Base-by-base conservation (phyloP, 345 rosid genomes). In the Citrus glauca region DNA sequence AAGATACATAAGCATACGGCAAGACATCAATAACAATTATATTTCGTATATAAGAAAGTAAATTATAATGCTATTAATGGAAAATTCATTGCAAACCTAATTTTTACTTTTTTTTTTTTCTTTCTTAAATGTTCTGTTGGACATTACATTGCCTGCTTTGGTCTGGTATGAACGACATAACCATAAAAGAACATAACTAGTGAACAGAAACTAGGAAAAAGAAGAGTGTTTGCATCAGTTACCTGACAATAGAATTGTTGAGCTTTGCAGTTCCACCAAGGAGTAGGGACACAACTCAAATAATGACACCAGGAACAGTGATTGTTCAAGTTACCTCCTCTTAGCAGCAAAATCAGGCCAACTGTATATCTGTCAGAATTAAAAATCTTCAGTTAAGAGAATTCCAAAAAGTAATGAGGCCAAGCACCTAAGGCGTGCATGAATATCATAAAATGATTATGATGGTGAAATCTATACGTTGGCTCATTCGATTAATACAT, bases 251-350 rank as follows among this genome's bases (percentile, higher is more conserved):
- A 83, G 16, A 81, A 88, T 73, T 78, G 77, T 11, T 66, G 80
- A 25, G 85, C 72, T 66, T 85, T 90, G 91, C 99, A 94, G 82
- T 84, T 90, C 98, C 99, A 91, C 60, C 82, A 82, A 0, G 93
- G 88, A n/a, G 93, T 89, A 20, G 99, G 98, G 66, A 96, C 77
- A 50, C 99, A 97, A 64, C 90, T 91, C 83, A 97, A 77, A 70
- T 91, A 89, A 82, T 89, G 98, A 78, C 98, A 97, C 98, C 98
- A 93, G 1, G 93, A 85, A 87, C 98, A 97, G 62, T 86, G 86
- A 35, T 90, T 82, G 59, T 90, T 97, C 81, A 92, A 78, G 85
- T 93, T 84, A 53, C 73, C 84, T 22, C 96, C 98, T 65, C 72
- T 85, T 69, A 89, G 84, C 79, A 97, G 92, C 84, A 88, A 81